phyloP scores from a whole-genome alignment of 345 rosid species.

The Cardamine resedifolia region DNA sequence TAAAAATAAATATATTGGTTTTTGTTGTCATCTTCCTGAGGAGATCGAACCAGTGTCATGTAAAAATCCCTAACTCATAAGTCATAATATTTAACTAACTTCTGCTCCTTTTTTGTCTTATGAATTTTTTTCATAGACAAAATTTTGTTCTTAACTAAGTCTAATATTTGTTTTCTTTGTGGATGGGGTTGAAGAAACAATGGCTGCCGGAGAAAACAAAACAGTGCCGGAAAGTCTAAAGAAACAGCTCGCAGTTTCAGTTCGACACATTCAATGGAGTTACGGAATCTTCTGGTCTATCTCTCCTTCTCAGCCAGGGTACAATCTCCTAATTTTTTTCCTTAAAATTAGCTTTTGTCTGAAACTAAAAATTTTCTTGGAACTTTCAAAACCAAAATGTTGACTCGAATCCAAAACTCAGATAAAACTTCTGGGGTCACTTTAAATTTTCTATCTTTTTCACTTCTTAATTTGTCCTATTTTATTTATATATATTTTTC shows the following conservation, averaged over 20 bases:
- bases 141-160: background rate
- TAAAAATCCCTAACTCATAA: slow-evolving; percentile 9
- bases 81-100: slow-evolving; percentile 15
- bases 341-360: background rate
- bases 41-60: slow-evolving; percentile 23
- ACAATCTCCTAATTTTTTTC: slow-evolving; percentile 22
- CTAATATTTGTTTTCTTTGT: background rate
- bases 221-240: slow-evolving; percentile 55
- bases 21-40: slow-evolving; percentile 20
- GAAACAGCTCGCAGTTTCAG: slow-evolving; percentile 80
- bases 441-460: background rate
- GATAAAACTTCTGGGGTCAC: background rate
- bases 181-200: slow-evolving; percentile 32
- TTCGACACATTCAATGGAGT: slow-evolving; percentile 88
- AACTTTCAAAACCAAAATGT: background rate
- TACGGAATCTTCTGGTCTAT: slow-evolving; percentile 90
- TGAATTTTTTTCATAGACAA: background rate
- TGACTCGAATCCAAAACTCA: slow-evolving; percentile 11
- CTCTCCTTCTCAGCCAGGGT: slow-evolving; percentile 82
- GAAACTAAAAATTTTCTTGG: background rate
- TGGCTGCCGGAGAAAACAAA: slow-evolving; percentile 26
- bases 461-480: background rate
- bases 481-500: background rate
- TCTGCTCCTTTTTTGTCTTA: background rate
- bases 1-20: background rate